Evolutionary conservation across 164 flowering plant genomes (phyloP).

Genomic region (Stephania japonica): DNA sequence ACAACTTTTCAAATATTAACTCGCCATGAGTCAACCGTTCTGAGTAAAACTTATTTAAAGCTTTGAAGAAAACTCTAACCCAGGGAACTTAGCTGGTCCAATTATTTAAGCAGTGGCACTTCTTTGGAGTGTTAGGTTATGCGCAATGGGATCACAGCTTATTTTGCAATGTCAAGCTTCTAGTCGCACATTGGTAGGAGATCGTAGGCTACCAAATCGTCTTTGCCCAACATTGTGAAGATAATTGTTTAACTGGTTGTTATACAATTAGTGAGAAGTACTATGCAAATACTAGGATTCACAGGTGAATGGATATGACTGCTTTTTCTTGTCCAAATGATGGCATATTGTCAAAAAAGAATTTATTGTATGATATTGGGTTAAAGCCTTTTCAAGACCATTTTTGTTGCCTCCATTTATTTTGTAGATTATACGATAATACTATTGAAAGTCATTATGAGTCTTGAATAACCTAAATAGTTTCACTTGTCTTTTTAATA

Average conservation of each 20-base stretch:
- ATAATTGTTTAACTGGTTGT: neutral
- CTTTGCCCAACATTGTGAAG: neutral
- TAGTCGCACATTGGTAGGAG: neutral
- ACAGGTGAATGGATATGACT: neutral
- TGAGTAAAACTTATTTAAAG: neutral
- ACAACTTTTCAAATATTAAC: neutral
- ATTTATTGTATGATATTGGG: neutral
- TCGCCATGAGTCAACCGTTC: neutral
- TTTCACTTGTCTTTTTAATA: neutral
- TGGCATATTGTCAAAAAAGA: neutral
- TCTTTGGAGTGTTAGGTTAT: neutral
- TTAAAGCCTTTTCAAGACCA: neutral
- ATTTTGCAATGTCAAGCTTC: neutral
- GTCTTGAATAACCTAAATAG: neutral
- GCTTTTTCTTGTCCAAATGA: neutral
- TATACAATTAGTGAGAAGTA: neutral
- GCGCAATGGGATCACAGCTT: neutral
- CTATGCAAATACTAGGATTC: neutral
- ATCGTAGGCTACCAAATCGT: neutral
- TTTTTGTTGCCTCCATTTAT: neutral
- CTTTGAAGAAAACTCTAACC: neutral
- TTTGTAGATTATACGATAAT: neutral
- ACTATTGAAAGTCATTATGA: neutral
- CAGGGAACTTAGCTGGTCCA: neutral
- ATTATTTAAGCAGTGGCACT: neutral